Base-by-base conservation (phyloP, 768 basidiomycete species). In the Kwoniella dejecticola region DNA sequence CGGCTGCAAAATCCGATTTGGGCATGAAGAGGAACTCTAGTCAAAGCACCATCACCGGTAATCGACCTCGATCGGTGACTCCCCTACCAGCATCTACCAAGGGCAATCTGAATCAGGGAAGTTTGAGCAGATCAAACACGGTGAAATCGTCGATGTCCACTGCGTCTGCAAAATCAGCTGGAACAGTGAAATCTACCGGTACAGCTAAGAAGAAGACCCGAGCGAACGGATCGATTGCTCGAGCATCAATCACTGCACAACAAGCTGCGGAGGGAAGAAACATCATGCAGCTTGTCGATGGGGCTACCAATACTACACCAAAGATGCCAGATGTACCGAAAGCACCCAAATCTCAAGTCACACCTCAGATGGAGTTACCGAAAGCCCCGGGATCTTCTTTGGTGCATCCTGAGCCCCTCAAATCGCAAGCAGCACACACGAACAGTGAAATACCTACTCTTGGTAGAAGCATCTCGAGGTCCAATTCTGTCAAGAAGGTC, bases 281-380 rank as follows among this genome's bases (percentile, higher is more conserved):
- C 55, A 73, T 76, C 63, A 76, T 76, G 74, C 61, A 63, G 10
- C 60, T 76, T 0, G 70, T 76, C n/a, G 68, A 73, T 31, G 46
- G 31, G 6, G 44, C 10, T 45, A 23, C 5, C 41, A 33, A 50
- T 17, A 12, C 50, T 6, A 24, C 61, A 13, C 75, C 77, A 4
- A 58, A 55, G 33, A 74, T 79, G 76, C 71, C 70, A 11, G 77
- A 79, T 10, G 68, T 79, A 1, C 77, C 77, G 13, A 79, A 77
- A 49, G 77, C 77, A 1, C 77, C 77, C 13, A 64, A 67, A 41
- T 69, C 67, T 41, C 74, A 77, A 21, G 74, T 77, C 15, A 72
- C 64, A 6, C 77, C 77, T 11, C 64, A 69, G 49, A 67, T 77
- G 69, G 68, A 62, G 63, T 54, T 70, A 12, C 64, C 72, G 17